phyloP scores from a whole-genome alignment of 768 basidiomycete species.

The Mycena olivaceomarginata region DNA sequence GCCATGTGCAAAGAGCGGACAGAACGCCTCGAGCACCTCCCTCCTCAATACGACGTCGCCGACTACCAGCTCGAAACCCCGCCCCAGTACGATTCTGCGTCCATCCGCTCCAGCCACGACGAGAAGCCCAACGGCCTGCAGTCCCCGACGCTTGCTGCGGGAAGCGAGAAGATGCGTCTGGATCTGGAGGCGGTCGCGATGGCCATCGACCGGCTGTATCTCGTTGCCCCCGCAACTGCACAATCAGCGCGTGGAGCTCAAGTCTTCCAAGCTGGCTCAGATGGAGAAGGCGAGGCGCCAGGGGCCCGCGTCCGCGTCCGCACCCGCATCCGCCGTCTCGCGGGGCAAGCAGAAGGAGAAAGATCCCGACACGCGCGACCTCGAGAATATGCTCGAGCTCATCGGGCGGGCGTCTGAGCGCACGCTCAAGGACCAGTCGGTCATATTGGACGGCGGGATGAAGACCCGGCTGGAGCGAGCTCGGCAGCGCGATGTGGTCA shows the following conservation, averaged over 20 bases:
- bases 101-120: conserved; percentile 58
- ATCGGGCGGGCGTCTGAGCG: conserved; percentile 83
- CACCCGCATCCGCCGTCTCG: conserved; percentile 42
- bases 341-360: conserved; percentile 67
- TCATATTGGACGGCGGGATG: conserved; percentile 78
- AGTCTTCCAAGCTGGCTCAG: conserved; percentile 79
- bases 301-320: conserved; percentile 47
- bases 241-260: conserved; percentile 95
- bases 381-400: conserved; percentile 84
- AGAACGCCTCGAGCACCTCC: conserved; percentile 62
- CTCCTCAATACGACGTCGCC: conserved; percentile 67
- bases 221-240: conserved; percentile 90
- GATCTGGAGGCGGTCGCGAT: conserved; percentile 91
- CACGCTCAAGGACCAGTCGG: conserved; percentile 81
- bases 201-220: conserved; percentile 93
- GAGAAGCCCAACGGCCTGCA: conserved; percentile 54
- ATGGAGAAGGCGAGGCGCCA: conserved; percentile 81
- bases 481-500: conserved; percentile 74
- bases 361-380: conserved; percentile 66
- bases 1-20: conserved; percentile 80
- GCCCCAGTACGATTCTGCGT: conserved; percentile 72
- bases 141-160: conserved; percentile 46
- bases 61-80: conserved; percentile 64
- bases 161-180: conserved; percentile 87
- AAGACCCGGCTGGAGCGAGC: conserved; percentile 72